Base-by-base conservation (phyloP, 768 basidiomycete species). In the Baorangia bicolor region DNA sequence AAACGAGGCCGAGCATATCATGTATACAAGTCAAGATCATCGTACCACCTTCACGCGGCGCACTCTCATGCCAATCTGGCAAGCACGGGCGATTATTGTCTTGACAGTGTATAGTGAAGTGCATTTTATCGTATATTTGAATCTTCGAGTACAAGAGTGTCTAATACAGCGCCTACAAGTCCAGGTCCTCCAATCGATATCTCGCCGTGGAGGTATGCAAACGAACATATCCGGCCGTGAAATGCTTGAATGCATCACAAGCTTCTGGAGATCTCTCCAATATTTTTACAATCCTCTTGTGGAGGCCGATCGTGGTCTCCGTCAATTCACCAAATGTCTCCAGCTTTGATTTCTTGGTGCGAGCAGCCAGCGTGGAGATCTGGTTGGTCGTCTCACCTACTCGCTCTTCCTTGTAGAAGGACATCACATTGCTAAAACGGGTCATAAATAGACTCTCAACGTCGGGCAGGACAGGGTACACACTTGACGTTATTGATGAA, bases 191-290 rank as follows among this genome's bases (percentile, higher is more conserved):
- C 13, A 72, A 40, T 11, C 21, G 57, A 34, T 73, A 73, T 14
- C 72, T 62, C n/a, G n/a, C 7, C 1, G 30, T 37, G 0, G 72
- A 67, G 4, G 67, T 63, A 51, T 73, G 72, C 21, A 67, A 72
- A 6, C 44, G 37, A 37, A 69, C 50, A 46, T 65, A 73, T 34
- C 70, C 68, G 6, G 53, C 55, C 3, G 51, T 52, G 33, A 54
- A 70, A 2, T 12, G 5, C 16, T 27, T 44, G 13, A 65, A 69
- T 0, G 60, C 55, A 18, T 65, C 53, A 30, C 56, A 60, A 16
- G 60, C 64, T 10, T 53, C 58, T 8, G 44, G 47, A 34, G 54
- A 63, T n/a, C 33, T 49, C 34, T 49, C 55, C 46, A 70, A 48
- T 41, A 67, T 75, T 39, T 59, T 53, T 4, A 68, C 37, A 14